Evolutionary conservation across 2,329 filamentous ascomycete species (phyloP).

Genomic region (Alternaria triticina): DNA sequence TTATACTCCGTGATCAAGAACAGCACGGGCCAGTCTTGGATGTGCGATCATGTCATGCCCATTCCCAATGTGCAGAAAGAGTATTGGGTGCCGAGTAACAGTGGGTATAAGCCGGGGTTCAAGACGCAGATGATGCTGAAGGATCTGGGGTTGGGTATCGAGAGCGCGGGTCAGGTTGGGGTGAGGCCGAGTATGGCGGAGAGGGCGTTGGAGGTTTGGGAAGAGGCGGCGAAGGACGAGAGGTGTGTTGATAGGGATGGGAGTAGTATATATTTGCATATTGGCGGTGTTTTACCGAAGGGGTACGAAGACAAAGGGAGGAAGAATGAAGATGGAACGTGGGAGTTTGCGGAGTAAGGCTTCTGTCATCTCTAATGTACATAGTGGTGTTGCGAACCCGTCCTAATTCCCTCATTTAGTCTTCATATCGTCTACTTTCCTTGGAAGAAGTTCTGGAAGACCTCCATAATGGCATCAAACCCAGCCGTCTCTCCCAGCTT

Average conservation of each 20-base stretch:
- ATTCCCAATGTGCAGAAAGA: conserved; percentile 38
- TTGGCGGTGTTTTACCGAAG: conserved; percentile 33
- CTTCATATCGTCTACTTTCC: conserved; percentile 8
- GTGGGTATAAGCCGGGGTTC: conserved; percentile 41
- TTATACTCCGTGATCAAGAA: conserved; percentile 39
- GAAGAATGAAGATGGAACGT: conserved; percentile 28
- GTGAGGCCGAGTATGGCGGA: conserved; percentile 36
- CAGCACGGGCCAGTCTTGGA: conserved; percentile 43
- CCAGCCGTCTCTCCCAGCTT: conserved; percentile 35
- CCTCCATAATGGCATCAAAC: conserved; percentile 31
- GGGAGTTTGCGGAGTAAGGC: conserved; percentile 26
- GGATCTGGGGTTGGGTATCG: conserved; percentile 39
- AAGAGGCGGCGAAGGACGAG: conserved; percentile 30
- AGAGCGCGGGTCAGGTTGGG: conserved; percentile 34
- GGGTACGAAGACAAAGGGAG: conserved; percentile 37
- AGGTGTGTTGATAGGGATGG: conserved; percentile 38
- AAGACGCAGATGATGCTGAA: conserved; percentile 47
- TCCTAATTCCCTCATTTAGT: background rate
- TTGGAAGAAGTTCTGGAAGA: conserved; percentile 38
- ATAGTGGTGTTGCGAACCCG: background rate
- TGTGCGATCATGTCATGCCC: conserved; percentile 44
- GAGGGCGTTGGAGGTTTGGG: conserved; percentile 35
- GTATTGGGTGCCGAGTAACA: conserved; percentile 43
- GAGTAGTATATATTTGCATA: conserved; percentile 40
- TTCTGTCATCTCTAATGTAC: background rate